Evolutionary conservation across 371 early-diverging fungal genomes (phyloP).

Genomic region (Sporodiniella umbellata): DNA sequence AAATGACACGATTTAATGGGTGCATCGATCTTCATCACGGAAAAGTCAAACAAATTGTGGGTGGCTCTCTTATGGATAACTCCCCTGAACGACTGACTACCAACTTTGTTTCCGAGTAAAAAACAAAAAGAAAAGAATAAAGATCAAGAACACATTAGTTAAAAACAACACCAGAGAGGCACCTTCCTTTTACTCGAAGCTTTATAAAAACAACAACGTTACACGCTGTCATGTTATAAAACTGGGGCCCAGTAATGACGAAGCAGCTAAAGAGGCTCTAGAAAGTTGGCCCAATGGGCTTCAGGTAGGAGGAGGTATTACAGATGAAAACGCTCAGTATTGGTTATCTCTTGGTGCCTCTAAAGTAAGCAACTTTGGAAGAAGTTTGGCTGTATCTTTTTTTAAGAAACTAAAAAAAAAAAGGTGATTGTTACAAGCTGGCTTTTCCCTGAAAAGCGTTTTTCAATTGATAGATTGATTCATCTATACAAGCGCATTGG

Average conservation of each 20-base stretch:
- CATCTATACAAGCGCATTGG: slow-evolving; percentile 65
- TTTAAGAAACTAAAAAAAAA: background rate
- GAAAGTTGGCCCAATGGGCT: slow-evolving; percentile 82
- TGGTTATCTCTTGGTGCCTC: slow-evolving; percentile 89
- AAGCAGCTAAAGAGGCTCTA: slow-evolving; percentile 83
- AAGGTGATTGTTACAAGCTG: slow-evolving; percentile 94
- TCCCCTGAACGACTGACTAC: slow-evolving; percentile 68
- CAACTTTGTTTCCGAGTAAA: slow-evolving; percentile 88
- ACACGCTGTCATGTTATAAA: slow-evolving; percentile 93
- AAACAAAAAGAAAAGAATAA: no score
- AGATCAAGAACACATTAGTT: no score
- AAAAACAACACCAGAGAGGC: no score
- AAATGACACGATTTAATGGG: slow-evolving; percentile 78
- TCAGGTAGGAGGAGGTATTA: slow-evolving; percentile 96
- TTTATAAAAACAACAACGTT: slow-evolving; percentile 72
- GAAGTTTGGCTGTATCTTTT: no score
- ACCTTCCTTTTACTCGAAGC: slow-evolving; percentile 73
- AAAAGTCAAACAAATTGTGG: slow-evolving; percentile 97
- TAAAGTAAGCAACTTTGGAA: slow-evolving; percentile 66
- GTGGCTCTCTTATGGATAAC: slow-evolving; percentile 80
- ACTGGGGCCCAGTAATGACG: slow-evolving; percentile 86
- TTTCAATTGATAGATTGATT: slow-evolving; percentile 64
- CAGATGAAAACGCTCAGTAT: slow-evolving; percentile 72
- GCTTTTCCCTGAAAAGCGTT: slow-evolving; percentile 81
- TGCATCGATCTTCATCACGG: slow-evolving; percentile 97